Percentiles rank a stretch among this genome's conserved stretches.
These are phyloP conservation scores for Alternaria tenuissima DNA, from an alignment of 2,329 filamentous ascomycete species.

Conservation along the genomic window DNA sequence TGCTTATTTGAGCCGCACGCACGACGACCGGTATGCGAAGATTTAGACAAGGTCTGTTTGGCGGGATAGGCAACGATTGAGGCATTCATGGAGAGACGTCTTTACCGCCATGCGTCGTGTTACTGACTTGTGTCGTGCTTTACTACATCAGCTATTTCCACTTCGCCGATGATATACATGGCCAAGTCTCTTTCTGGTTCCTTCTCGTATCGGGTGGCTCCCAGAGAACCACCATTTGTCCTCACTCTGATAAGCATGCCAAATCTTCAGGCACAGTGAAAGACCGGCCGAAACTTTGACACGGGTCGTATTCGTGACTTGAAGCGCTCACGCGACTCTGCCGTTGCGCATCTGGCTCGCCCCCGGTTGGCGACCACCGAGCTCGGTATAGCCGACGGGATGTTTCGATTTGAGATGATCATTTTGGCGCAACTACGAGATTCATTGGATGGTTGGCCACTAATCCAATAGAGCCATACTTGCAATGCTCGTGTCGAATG, in stretches of 20 bases:
- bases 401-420: constrained; percentile 10
- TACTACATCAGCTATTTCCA: neutral
- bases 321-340: constrained; percentile 17
- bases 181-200: constrained; percentile 13
- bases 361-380: constrained; percentile 18
- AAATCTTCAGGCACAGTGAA: constrained; percentile 27
- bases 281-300: constrained; percentile 23
- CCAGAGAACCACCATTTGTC: constrained; percentile 26
- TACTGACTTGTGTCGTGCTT: neutral
- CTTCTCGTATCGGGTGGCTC: constrained; percentile 17
- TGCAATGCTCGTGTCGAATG: constrained; percentile 20
- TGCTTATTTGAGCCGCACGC: constrained; percentile 48
- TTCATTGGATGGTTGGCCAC: constrained; percentile 20
- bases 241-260: constrained; percentile 40
- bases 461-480: constrained; percentile 19
- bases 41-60: constrained; percentile 12
- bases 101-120: neutral
- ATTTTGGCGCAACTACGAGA: constrained; percentile 21
- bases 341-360: constrained; percentile 14
- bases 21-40: constrained; percentile 24
- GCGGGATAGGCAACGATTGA: neutral
- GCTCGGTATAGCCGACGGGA: constrained; percentile 10
- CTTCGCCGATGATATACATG: constrained; percentile 22
- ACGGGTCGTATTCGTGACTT: constrained; percentile 22
- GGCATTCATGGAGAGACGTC: neutral